A percentile compares a stretch with the other conserved stretches of the same genome.
These are phyloP conservation scores for Epichloe gansuensis DNA, from an alignment of 2,329 filamentous ascomycete genomes.

Conservation along the genomic window DNA sequence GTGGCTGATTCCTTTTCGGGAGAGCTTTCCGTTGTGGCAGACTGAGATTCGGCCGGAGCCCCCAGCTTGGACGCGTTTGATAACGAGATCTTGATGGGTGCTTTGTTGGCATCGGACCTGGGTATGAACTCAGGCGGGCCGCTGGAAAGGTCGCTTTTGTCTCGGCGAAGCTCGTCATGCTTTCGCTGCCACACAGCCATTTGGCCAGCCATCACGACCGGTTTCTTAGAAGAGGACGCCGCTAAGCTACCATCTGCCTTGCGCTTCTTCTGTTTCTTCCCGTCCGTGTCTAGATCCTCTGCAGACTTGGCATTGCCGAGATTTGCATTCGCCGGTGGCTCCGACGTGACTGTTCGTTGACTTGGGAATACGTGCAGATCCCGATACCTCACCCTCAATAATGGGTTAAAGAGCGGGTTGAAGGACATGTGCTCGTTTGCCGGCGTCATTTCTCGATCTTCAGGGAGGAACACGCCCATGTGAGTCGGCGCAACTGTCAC, in stretches of 20 bases:
- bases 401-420: constrained; percentile 53
- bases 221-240: constrained; percentile 22
- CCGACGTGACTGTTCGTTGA: constrained; percentile 45
- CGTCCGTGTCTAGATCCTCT: constrained; percentile 17
- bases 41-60: background rate
- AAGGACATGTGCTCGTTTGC: constrained; percentile 55
- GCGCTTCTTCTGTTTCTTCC: constrained; percentile 37
- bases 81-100: constrained; percentile 21
- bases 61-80: constrained; percentile 7
- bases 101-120: constrained; percentile 4
- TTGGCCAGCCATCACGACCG: constrained; percentile 28
- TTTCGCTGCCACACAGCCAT: constrained; percentile 33
- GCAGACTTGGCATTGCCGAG: constrained; percentile 9
- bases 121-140: background rate
- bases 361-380: constrained; percentile 61
- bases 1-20: background rate
- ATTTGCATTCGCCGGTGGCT: constrained; percentile 27
- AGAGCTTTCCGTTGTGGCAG: background rate
- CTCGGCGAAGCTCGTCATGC: constrained; percentile 26
- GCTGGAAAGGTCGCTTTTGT: constrained; percentile 1
- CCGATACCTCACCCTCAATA: constrained; percentile 61
- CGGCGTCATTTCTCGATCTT: constrained; percentile 42
- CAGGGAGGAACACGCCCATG: constrained; percentile 71
- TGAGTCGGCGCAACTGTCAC: constrained; percentile 66
- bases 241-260: constrained; percentile 31